A percentile compares a stretch with the other conserved stretches of the same genome.
Conservation (phyloP, 2,329 filamentous ascomycete genomes). For the Ophioceras dolichostomum region DNA sequence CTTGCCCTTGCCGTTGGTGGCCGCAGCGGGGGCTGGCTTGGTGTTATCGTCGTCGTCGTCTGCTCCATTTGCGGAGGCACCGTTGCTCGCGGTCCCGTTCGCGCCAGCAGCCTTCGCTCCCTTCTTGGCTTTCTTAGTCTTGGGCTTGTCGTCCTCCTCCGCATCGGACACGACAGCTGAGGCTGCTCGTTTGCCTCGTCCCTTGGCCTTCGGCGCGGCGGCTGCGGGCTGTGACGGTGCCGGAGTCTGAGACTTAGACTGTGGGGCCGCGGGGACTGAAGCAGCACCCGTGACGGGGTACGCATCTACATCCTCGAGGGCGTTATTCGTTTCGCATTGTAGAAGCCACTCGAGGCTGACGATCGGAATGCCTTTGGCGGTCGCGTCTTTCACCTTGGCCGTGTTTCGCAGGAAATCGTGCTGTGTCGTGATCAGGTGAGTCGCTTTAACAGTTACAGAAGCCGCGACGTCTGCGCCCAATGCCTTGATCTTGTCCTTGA, state of each 20-base stretch:
- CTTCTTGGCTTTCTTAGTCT: slow-evolving; percentile 19
- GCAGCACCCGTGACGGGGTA: slow-evolving; percentile 5
- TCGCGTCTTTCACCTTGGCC: slow-evolving; percentile 37
- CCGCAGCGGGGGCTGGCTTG: background rate
- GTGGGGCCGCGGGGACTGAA: slow-evolving; percentile 1
- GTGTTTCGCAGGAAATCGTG: slow-evolving; percentile 36
- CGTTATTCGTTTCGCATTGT: slow-evolving; percentile 33
- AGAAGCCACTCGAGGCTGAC: slow-evolving; percentile 51
- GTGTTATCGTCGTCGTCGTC: background rate
- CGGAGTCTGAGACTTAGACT: slow-evolving; percentile 11
- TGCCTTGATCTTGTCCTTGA: slow-evolving; percentile 30
- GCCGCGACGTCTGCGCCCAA: slow-evolving; percentile 37
- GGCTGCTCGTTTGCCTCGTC: background rate
- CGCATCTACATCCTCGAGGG: slow-evolving; percentile 21
- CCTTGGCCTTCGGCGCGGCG: slow-evolving; percentile 16
- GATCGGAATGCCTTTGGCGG: slow-evolving; percentile 35
- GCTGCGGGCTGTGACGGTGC: slow-evolving; percentile 6
- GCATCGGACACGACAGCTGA: slow-evolving; percentile 10
- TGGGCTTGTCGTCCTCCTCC: slow-evolving; percentile 13
- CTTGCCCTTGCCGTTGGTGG: slow-evolving; percentile 1
- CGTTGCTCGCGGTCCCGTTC: no score
- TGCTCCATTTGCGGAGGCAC: background rate
- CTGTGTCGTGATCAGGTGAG: slow-evolving; percentile 44
- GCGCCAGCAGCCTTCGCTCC: slow-evolving; percentile 12
- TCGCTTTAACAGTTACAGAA: slow-evolving; percentile 35